Percentiles rank a stretch among this genome's conserved stretches.
phyloP scores from a whole-genome alignment of 164 flowering plant species.

The Stephania yunnanensis region DNA sequence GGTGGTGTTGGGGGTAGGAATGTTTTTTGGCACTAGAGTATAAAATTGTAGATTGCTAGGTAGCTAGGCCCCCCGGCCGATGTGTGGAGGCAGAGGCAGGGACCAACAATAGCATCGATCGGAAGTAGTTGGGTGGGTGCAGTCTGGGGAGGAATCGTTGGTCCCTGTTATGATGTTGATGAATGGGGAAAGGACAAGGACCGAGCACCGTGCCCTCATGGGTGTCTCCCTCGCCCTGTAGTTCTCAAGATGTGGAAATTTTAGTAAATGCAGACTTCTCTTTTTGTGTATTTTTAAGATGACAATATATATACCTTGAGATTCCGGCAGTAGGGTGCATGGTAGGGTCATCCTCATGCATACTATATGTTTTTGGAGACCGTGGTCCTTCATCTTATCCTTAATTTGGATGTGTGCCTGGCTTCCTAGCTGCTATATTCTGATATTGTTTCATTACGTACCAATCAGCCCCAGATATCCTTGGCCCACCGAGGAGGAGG shows the following conservation, averaged over 20 bases:
- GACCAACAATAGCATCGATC: neutral
- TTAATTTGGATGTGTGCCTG: neutral
- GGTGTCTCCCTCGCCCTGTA: neutral
- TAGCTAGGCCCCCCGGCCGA: too few relatives aligned
- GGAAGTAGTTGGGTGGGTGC: neutral
- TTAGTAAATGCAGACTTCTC: too few relatives aligned
- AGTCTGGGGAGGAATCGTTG: neutral
- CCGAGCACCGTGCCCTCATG: slow-evolving; percentile 3
- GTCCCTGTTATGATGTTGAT: neutral
- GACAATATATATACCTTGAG: neutral
- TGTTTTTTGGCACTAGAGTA: too few relatives aligned
- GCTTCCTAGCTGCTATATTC: neutral
- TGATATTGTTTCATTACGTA: neutral
- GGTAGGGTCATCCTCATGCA: neutral
- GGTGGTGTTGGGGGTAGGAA: too few relatives aligned
- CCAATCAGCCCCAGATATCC: neutral
- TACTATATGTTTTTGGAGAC: neutral
- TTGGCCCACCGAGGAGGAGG: too few relatives aligned
- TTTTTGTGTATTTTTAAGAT: too few relatives aligned
- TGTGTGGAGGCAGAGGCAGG: neutral
- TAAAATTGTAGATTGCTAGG: too few relatives aligned
- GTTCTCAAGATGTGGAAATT: neutral
- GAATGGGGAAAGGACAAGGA: neutral
- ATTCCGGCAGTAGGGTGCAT: neutral
- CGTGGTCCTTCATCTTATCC: slow-evolving; percentile 2